Percentiles rank a stretch among this genome's conserved stretches.
These are phyloP conservation scores for Ceratonia siliqua DNA, from an alignment of 306 rosid species.

Conservation along the genomic window DNA sequence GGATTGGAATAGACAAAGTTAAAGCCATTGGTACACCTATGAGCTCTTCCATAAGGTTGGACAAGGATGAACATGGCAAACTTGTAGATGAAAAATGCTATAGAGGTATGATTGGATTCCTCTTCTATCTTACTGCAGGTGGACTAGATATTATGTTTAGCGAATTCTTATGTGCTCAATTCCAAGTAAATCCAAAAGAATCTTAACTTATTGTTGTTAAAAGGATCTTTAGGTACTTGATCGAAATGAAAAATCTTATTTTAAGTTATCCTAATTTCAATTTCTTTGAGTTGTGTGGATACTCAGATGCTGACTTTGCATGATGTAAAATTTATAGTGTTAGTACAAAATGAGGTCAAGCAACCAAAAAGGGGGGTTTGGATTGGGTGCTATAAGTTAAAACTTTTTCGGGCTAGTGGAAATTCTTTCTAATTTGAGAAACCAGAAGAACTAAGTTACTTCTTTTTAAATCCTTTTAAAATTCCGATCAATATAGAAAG, in stretches of 20 bases:
- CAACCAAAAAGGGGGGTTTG: no score
- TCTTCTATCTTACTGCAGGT: not conserved
- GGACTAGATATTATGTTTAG: not conserved
- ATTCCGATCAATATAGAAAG: no score
- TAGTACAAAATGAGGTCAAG: no score
- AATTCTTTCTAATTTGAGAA: no score
- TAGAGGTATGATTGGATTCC: not conserved
- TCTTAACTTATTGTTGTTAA: not conserved
- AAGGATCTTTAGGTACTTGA: not conserved
- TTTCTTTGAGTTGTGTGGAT: no score
- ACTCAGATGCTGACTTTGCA: not conserved
- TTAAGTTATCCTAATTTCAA: not conserved
- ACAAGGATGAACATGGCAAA: not conserved
- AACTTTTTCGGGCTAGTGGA: no score
- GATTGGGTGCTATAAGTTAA: no score
- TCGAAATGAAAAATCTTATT: not conserved
- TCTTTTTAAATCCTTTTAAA: no score
- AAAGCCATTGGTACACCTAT: not conserved
- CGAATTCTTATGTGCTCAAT: not conserved
- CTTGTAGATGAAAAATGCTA: not conserved
- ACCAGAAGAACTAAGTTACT: no score
- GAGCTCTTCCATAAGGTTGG: not conserved
- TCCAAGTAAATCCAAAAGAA: not conserved
- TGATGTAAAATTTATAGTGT: not conserved
- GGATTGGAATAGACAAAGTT: not conserved